Conservation (phyloP, 352 stramenopile genomes). For the Phytophthora multivora region DNA sequence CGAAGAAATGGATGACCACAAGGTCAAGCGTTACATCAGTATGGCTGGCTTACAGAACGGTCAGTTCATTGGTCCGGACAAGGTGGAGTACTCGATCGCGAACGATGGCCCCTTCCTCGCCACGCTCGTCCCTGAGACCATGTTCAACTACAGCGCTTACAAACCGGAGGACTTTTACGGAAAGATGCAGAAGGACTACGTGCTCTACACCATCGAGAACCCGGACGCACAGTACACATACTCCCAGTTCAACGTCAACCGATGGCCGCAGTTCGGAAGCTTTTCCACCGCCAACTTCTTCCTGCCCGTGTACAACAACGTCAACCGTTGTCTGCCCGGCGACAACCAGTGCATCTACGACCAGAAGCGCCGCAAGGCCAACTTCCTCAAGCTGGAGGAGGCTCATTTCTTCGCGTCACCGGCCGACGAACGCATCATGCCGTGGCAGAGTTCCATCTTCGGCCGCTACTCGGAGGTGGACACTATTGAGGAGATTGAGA, state of each 20-base stretch:
- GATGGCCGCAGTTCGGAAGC: conserved; percentile 24
- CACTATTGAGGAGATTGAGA: conserved; percentile 35
- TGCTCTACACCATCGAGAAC: conserved; percentile 34
- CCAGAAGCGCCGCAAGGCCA: conserved; percentile 36
- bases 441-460: conserved; percentile 47
- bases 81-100: conserved; percentile 15
- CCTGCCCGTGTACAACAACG: conserved; percentile 24
- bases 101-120: background rate
- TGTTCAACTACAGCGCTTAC: conserved; percentile 35
- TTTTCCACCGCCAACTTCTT: conserved; percentile 35
- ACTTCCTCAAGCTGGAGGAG: conserved; percentile 41
- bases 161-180: conserved; percentile 27
- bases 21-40: conserved; percentile 46
- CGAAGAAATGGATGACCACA: conserved; percentile 60
- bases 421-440: conserved; percentile 36
- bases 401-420: conserved; percentile 50
- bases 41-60: conserved; percentile 48
- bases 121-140: conserved; percentile 23
- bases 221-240: conserved; percentile 33
- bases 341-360: conserved; percentile 24
- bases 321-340: conserved; percentile 9
- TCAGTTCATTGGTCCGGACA: conserved; percentile 55
- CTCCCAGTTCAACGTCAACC: conserved; percentile 35
- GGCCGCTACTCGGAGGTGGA: conserved; percentile 44
- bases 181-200: conserved; percentile 46